Base-by-base conservation (phyloP, 371 early-diverging fungal genomes). In the Nematocida ironsii region DNA sequence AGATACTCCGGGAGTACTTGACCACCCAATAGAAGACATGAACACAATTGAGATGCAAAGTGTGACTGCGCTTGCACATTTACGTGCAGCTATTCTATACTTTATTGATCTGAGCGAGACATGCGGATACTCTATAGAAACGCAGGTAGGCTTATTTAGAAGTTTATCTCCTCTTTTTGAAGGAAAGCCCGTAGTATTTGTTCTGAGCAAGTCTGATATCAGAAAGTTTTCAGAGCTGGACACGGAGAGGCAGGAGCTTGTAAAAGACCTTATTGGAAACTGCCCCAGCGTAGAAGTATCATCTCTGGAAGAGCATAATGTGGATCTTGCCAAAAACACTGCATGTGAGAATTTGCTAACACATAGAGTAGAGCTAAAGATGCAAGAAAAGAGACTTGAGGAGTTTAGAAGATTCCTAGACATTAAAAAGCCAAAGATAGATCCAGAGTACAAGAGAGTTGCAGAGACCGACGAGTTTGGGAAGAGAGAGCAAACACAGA, bases 1-100 rank as follows among this genome's bases (percentile, higher is more conserved):
- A 80, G 99, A 99, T 88, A 99, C 99, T 16, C 99, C 99, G 7
- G 99, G 99, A 84, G 95, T 99, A 85, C 89, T 99, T 73, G 98
- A 99, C 89, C 98, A 97, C 86, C 95, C 96, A 42, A 90, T 99
- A 58, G 98, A 98, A 89, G 93, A 98, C 84, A 92, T 96, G 85
- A 99, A 98, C 89, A 96, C 96, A 27, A 98, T 99, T 85, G 99
- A 99, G 89, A 98, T 99, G 99, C 98, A 98, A 88, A 94, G 95
- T 69, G 95, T 99, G 84, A 97, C 98, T 13, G 98, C 99, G 45
- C 90, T 99, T 82, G 99, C 99, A 23, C 99, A 99, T 87, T 89
- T 99, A 86, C 90, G 96, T 82, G 92, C 97, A 16, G 93, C 94
- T 74, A 92, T 98, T 84, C 87, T 98, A 87, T 99, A 92, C 91